Percentiles rank a stretch among this genome's conserved stretches.
Conservation (phyloP, 2,329 filamentous ascomycete species). For the Cytospora piceae region DNA sequence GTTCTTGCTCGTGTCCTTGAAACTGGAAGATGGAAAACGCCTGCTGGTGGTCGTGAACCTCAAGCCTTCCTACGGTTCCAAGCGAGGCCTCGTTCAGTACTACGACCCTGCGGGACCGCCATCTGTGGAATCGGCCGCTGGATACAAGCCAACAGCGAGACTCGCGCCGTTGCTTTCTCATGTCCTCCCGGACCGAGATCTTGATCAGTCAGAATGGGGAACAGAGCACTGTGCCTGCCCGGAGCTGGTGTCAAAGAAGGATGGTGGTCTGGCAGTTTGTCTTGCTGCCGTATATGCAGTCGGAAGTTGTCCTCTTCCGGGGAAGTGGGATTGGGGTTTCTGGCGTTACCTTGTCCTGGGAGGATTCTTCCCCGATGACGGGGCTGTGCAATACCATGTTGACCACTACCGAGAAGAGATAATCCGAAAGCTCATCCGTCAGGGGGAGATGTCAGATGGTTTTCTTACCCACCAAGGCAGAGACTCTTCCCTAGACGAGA, state of each 20-base stretch:
- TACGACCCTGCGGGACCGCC: constrained; percentile 7
- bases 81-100: background rate
- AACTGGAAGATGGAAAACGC: background rate
- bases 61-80: background rate
- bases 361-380: constrained; percentile 6
- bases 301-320: constrained; percentile 7
- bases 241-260: constrained; percentile 6
- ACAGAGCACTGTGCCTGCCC: constrained; percentile 16
- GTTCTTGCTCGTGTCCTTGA: constrained; percentile 4
- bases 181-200: constrained; percentile 5
- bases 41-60: constrained; percentile 10
- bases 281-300: constrained; percentile 19
- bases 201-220: background rate
- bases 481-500: constrained; percentile 4
- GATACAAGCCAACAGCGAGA: background rate
- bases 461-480: background rate
- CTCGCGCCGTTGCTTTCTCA: background rate
- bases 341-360: constrained; percentile 15
- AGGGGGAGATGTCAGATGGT: constrained; percentile 15
- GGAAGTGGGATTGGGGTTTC: constrained; percentile 13
- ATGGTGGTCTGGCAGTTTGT: constrained; percentile 11
- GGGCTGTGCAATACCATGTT: constrained; percentile 4
- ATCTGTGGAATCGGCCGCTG: background rate
- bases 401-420: constrained; percentile 2
- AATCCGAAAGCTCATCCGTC: constrained; percentile 16